Evolutionary conservation across 192 early-diverging fungal genomes (phyloP).

Genomic region (Lobosporangium transversale): DNA sequence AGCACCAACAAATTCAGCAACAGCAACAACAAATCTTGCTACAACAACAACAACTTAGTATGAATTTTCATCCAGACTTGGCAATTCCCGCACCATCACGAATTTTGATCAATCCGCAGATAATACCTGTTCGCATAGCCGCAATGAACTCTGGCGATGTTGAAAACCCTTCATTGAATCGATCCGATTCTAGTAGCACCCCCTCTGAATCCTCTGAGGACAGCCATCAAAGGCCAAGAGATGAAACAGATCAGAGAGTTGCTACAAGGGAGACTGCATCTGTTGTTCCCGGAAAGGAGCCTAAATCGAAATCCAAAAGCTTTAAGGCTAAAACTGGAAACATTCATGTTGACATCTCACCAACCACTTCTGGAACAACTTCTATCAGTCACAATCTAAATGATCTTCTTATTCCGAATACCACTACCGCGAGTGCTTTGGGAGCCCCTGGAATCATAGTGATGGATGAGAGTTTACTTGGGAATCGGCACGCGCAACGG

Average conservation of each 20-base stretch:
- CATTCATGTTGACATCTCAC: background rate
- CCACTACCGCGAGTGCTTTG: background rate
- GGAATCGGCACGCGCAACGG: constrained; percentile 18
- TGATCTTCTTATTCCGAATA: background rate
- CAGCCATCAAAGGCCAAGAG: no score
- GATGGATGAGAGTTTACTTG: constrained; percentile 34
- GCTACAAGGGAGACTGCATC: no score
- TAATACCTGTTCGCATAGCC: background rate
- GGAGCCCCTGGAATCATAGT: constrained; percentile 9
- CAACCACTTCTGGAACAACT: background rate
- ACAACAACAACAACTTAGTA: constrained; percentile 3
- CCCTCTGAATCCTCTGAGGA: no score
- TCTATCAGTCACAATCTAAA: background rate
- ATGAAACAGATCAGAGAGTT: no score
- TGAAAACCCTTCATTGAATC: no score
- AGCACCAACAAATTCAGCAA: constrained; percentile 23
- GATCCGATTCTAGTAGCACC: no score
- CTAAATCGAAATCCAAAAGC: no score
- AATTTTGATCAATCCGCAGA: constrained; percentile 16
- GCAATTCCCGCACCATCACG: background rate
- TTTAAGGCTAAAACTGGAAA: background rate
- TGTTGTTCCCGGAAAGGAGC: no score
- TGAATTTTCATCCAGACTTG: constrained; percentile 18
- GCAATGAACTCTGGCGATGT: no score
- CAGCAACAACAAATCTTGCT: constrained; percentile 5